Evolutionary conservation across 2,329 filamentous ascomycete species (phyloP), one percentile per base, ranked within the genome.

Genomic region (Onygenales sp.): DNA sequence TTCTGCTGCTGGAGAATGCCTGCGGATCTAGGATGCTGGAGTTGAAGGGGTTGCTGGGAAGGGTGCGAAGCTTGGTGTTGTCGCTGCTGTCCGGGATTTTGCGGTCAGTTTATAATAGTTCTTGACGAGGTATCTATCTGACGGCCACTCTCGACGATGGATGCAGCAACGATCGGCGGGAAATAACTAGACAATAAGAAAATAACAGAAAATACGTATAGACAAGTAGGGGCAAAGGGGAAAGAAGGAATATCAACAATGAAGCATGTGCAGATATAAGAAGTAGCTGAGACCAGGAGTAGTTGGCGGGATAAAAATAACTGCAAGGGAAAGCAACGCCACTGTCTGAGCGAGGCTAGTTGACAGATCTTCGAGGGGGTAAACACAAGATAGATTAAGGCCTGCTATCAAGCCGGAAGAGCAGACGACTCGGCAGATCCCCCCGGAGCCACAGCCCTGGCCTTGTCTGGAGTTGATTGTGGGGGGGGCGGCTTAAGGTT

Each of bases 11-110:
- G 65, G 17, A 59, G 44, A 55, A 67, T 56, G 53, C 56, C 57
- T 52, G 58, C 54, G 55, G 65, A 56, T 43, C 65, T 62, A 36
- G 62, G 62, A 56, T 68, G 62, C 37, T 67, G 62, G 44, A 64
- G 60, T 42, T 66, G 64, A 51, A 61, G 57, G 48, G 63, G 63
- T 31, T 64, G 64, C 45, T 66, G 62, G 51, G 61, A 59, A 51
- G 61, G 62, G 52, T 66, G 67, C 27, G 57, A 59, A 55, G 64
- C 58, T 54, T 57, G 62, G 51, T 57, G 53, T 45, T 67, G 64
- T 58, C 64, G 68, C 59, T 68, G 61, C 64, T 70, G 49, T 42
- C 14, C 40, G 40, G 42, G 53, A 58, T 56, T 51, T 45, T 43
- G 43, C 54, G 48, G 54, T 47, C 52, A 54, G 58, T 47, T 27